Conservation (phyloP, 495 filamentous ascomycete genomes). For the Tuber aestivum region DNA sequence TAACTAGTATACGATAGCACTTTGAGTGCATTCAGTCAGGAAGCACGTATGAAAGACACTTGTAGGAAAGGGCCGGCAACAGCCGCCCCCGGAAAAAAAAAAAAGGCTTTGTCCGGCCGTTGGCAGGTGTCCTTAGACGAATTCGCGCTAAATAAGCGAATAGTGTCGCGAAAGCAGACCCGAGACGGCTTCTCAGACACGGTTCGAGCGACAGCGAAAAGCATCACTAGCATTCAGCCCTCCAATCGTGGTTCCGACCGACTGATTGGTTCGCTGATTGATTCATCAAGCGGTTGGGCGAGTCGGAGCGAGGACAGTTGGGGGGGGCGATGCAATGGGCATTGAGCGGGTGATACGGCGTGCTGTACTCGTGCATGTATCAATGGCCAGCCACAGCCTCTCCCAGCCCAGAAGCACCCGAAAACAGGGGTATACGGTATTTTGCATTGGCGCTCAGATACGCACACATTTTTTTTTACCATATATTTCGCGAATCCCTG, state of each 20-base stretch:
- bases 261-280: background rate
- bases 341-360: background rate
- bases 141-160: constrained; percentile 8
- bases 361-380: too few species aligned
- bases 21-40: constrained; percentile 4
- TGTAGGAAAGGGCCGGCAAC: background rate
- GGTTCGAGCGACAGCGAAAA: constrained; percentile 9
- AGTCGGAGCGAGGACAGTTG: background rate
- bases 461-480: background rate
- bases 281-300: background rate
- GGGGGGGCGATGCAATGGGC: background rate
- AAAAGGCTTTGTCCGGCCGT: background rate
- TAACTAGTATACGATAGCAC: constrained; percentile 6
- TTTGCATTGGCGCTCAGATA: background rate
- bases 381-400: background rate
- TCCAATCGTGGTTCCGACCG: background rate
- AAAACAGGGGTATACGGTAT: background rate
- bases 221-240: background rate
- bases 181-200: constrained; percentile 35
- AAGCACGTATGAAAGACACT: background rate
- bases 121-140: background rate
- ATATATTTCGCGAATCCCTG: background rate
- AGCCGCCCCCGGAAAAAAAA: background rate
- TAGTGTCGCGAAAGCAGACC: constrained; percentile 21
- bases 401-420: background rate